phyloP scores from a whole-genome alignment of 305 asterid species.

The Plantago coronopus region DNA sequence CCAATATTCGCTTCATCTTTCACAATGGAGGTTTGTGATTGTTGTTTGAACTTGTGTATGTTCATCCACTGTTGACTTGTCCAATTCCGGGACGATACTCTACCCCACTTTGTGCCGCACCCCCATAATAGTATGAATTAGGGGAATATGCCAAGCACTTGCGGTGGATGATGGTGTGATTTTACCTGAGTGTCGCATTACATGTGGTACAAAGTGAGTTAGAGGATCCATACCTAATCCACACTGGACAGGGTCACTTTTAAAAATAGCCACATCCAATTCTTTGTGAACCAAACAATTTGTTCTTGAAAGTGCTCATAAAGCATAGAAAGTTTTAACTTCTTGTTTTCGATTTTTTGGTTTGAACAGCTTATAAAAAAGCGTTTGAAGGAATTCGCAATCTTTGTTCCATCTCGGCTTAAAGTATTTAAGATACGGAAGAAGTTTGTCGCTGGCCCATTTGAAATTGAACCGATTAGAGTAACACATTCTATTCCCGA shows the following conservation, averaged over 20 bases:
- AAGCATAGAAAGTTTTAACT: not conserved
- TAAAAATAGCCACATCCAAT: not conserved
- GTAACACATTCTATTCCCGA: slow-evolving; percentile 99
- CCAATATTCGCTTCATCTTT: slow-evolving; percentile 95
- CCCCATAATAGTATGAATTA: not conserved
- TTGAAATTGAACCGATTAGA: slow-evolving; percentile 86
- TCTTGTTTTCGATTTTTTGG: slow-evolving; percentile 12
- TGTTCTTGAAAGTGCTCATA: not conserved
- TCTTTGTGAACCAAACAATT: not conserved
- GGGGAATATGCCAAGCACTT: not conserved
- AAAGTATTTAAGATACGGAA: slow-evolving; percentile 73
- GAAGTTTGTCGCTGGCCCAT: slow-evolving; percentile 92
- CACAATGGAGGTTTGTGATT: slow-evolving; percentile 85
- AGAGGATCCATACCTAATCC: not conserved
- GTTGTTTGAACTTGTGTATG: slow-evolving; percentile 16
- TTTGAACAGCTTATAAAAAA: slow-evolving; percentile 79
- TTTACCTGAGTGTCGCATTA: not conserved
- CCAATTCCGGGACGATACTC: not conserved
- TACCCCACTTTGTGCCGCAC: not conserved
- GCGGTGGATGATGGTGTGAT: not conserved
- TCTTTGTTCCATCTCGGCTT: slow-evolving; percentile 92
- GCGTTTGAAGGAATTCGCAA: slow-evolving; percentile 91
- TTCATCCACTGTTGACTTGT: slow-evolving; percentile 16
- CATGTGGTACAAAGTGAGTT: not conserved
- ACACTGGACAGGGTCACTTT: not conserved